Conservation (phyloP, 345 rosid genomes). For the Eucalyptus caleyi region DNA sequence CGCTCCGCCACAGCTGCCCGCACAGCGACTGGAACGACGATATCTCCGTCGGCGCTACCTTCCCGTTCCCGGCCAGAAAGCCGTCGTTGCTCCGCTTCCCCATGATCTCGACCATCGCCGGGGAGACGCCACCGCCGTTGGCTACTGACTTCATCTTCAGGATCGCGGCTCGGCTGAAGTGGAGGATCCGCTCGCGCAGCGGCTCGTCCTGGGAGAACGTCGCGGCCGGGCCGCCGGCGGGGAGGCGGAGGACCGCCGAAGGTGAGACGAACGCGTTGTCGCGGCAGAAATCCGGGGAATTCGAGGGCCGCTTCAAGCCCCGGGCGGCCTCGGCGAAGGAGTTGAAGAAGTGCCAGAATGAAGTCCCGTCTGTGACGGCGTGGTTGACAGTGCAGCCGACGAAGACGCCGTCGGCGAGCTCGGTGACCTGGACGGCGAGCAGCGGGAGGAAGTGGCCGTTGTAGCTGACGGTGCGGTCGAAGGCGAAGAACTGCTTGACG, state of each 20-base stretch:
- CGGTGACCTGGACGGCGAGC: constrained; percentile 77
- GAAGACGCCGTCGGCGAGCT: constrained; percentile 65
- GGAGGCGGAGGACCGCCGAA: constrained; percentile 48
- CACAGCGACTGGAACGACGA: constrained; percentile 89
- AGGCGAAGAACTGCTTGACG: constrained; percentile 64
- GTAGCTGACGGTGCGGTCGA: constrained; percentile 63
- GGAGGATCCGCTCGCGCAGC: constrained; percentile 75
- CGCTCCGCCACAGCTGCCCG: constrained; percentile 81
- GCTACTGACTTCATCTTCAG: constrained; percentile 52
- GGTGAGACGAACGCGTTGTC: constrained; percentile 50
- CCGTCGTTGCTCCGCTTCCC: constrained; percentile 49
- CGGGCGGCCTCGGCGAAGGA: constrained; percentile 64
- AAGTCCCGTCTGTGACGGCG: constrained; percentile 81
- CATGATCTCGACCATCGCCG: constrained; percentile 10
- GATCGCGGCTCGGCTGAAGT: constrained; percentile 71
- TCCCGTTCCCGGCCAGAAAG: constrained; percentile 36
- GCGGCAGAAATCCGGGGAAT: constrained; percentile 56
- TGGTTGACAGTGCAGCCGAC: constrained; percentile 79
- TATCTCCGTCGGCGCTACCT: constrained; percentile 35
- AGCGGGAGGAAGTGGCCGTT: constrained; percentile 68
- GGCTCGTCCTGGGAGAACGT: constrained; percentile 68
- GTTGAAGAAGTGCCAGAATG: constrained; percentile 95
- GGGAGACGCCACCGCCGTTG: constrained; percentile 4
- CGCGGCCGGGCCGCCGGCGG: constrained; percentile 61
- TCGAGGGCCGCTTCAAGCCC: constrained; percentile 39